Evolutionary conservation across 1,139 yeast genomes (phyloP), one percentile per base, ranked within the genome.

Genomic region (Yamadazyma siamensis): DNA sequence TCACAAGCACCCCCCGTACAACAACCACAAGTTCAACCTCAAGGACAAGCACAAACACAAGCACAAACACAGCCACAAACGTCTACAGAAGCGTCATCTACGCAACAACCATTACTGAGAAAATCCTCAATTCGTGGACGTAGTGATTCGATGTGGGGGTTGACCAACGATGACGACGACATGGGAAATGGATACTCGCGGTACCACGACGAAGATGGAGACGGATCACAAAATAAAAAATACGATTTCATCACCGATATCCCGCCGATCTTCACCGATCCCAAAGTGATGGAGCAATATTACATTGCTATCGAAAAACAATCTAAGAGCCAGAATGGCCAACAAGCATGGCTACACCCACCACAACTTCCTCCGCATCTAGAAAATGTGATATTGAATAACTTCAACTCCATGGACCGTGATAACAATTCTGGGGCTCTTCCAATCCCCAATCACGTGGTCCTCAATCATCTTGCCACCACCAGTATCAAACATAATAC

Each of bases 231-330:
- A 13, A 33, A 44, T 4, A 50, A 50, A 29, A 32, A 49, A 3
- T 54, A 46, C 28, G 67, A 74, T 38, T 84, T 79, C 53, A 77
- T 80, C 19, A 70, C 65, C 30, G 81, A 77, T 39, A 89, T 91
- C 27, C 98, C 98, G 1, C 88, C 94, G 2, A 88, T 91, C 18
- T 89, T 91, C 56, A 77, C 85, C 3, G 94, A 84, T 46, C 88
- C 91, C 5, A 65, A 66, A 44, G 74, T 67, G 13, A 68, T 68
- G 74, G 75, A 68, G 43, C 73, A 65, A 43, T 83, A 83, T 49
- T 83, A 83, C 47, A 63, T 78, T 30, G 84, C 91, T 1, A 66
- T 83, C 31, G 94, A 83, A 47, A 73, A 72, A 46, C 85, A 80
- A 46, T 77, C 82, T 34, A 76, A 76, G 46, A 67, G 67, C 31